These are phyloP conservation scores for Chrysanthemum lavandulifolium DNA, from an alignment of 129 eudicot species.

Conservation along the genomic window DNA sequence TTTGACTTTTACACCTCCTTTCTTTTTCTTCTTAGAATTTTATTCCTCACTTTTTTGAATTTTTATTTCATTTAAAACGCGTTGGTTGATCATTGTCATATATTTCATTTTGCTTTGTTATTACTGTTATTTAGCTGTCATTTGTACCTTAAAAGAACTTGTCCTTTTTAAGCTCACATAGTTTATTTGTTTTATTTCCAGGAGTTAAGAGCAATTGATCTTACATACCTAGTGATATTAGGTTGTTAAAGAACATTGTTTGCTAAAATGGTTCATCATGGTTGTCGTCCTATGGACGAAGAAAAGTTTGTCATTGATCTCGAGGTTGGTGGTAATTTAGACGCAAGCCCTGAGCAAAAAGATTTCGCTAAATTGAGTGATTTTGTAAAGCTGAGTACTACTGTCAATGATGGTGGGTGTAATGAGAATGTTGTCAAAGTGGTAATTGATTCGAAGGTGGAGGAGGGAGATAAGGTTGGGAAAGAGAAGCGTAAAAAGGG, in stretches of 20 bases:
- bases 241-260: too few relatives aligned
- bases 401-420: not conserved
- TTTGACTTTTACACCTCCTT: conserved; percentile 20
- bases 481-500: conserved; percentile 60
- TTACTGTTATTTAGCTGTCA: conserved; percentile 16
- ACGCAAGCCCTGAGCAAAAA: conserved; percentile 15
- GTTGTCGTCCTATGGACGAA: conserved; percentile 21
- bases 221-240: too few relatives aligned
- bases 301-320: conserved; percentile 49
- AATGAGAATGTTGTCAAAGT: conserved; percentile 19
- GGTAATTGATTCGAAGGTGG: conserved; percentile 36
- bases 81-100: conserved; percentile 11
- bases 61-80: not conserved
- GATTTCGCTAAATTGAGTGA: conserved; percentile 26
- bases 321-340: conserved; percentile 49
- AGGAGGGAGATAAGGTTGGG: conserved; percentile 34
- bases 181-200: conserved; percentile 22
- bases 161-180: too few relatives aligned
- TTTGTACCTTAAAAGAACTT: not conserved
- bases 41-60: not conserved
- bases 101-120: conserved; percentile 17
- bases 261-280: not conserved
- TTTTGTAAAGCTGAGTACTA: conserved; percentile 4
- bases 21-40: not conserved
- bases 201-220: not conserved